Percentiles rank a stretch among this genome's conserved stretches.
These are phyloP conservation scores for Nakataea oryzae DNA, from an alignment of 2,329 filamentous ascomycete species.

Conservation along the genomic window DNA sequence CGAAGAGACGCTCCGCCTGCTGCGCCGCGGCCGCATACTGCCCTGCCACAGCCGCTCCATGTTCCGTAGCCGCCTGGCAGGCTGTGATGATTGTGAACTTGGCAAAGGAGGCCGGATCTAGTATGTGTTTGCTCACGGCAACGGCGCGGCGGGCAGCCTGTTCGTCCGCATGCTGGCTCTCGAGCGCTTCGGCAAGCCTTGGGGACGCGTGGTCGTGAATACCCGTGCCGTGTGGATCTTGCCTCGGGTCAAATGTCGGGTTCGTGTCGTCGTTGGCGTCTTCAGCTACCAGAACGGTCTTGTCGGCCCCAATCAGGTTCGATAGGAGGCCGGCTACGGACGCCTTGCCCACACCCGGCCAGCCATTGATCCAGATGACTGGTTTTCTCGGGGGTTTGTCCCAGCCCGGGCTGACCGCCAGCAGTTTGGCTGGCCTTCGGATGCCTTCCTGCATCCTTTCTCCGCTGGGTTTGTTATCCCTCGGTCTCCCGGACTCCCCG, in stretches of 20 bases:
- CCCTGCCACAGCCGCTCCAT: conserved; percentile 12
- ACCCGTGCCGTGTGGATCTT: conserved; percentile 4
- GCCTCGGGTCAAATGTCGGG: background rate
- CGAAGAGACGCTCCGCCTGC: conserved; percentile 15
- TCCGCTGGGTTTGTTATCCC: background rate
- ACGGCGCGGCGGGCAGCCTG: background rate
- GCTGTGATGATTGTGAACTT: conserved; percentile 15
- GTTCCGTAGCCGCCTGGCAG: conserved; percentile 14
- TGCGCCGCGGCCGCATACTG: conserved; percentile 15
- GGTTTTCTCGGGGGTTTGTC: conserved; percentile 8
- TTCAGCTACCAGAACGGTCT: conserved; percentile 16
- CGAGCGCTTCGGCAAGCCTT: background rate
- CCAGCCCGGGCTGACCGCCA: background rate
- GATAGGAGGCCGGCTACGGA: conserved; percentile 19
- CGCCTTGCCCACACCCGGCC: conserved; percentile 20
- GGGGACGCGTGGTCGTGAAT: conserved; percentile 1
- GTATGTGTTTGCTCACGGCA: conserved; percentile 3
- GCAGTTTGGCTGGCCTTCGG: background rate
- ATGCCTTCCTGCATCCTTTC: background rate
- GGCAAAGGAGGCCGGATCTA: conserved; percentile 11
- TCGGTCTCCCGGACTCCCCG: background rate
- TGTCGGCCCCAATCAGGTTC: conserved; percentile 18
- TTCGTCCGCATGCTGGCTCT: background rate
- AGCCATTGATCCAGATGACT: conserved; percentile 22
- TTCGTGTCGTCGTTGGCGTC: conserved; percentile 5